A percentile compares a stretch with the other conserved stretches of the same genome.
Evolutionary conservation across 805 yeast genomes (phyloP).

Genomic region (Candida maris): DNA sequence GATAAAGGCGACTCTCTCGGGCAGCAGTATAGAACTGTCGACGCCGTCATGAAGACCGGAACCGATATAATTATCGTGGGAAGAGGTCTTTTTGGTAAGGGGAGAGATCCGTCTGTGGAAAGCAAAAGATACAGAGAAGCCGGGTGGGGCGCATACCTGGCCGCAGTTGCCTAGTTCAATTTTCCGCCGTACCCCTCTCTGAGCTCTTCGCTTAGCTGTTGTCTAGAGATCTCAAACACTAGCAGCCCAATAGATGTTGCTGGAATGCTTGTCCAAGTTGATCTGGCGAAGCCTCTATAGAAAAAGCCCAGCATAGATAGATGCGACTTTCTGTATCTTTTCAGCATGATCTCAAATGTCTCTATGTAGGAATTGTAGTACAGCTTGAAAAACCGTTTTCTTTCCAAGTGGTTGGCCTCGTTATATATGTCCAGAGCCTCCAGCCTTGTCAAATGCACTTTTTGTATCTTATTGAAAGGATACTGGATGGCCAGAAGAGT

Average conservation of each 20-base stretch:
- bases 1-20: slow-evolving; percentile 95
- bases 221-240: slow-evolving; percentile 78
- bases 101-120: slow-evolving; percentile 85
- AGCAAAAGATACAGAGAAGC: slow-evolving; percentile 87
- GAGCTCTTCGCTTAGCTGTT: slow-evolving; percentile 29
- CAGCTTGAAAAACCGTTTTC: slow-evolving; percentile 37
- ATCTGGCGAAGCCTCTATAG: slow-evolving; percentile 73
- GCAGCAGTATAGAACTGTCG: slow-evolving; percentile 93
- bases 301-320: slow-evolving; percentile 60
- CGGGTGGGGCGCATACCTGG: slow-evolving; percentile 89
- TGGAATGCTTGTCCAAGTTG: slow-evolving; percentile 75
- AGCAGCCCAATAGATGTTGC: slow-evolving; percentile 84
- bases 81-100: slow-evolving; percentile 91
- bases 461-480: slow-evolving; percentile 78
- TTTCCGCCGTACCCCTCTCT: slow-evolving; percentile 14
- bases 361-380: slow-evolving; percentile 77
- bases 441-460: slow-evolving; percentile 69
- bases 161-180: slow-evolving; percentile 27
- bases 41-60: slow-evolving; percentile 79
- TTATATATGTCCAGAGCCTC: slow-evolving; percentile 73
- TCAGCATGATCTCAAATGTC: slow-evolving; percentile 59
- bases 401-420: slow-evolving; percentile 28
- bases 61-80: slow-evolving; percentile 97
- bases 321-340: slow-evolving; percentile 51
- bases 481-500: slow-evolving; percentile 75